Conservation (phyloP, 2,329 filamentous ascomycete species). For the Xylariomycetidae sp. region DNA sequence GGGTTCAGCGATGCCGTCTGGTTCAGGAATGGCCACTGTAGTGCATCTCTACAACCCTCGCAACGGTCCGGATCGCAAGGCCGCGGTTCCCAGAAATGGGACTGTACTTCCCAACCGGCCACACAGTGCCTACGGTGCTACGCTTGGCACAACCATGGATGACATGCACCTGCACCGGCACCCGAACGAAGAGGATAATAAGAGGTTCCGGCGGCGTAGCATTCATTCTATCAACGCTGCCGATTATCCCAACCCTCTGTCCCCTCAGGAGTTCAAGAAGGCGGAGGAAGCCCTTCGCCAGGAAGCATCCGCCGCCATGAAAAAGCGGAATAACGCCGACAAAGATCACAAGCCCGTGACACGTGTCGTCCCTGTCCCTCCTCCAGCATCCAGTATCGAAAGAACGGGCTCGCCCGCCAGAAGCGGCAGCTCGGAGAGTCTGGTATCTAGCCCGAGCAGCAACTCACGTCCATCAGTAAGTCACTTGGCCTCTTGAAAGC, state of each 20-base stretch:
- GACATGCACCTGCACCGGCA: slow-evolving; percentile 60
- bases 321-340: slow-evolving; percentile 25
- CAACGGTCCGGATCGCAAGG: slow-evolving; percentile 29
- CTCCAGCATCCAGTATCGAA: slow-evolving; percentile 20
- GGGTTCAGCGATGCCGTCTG: slow-evolving; percentile 40
- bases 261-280: slow-evolving; percentile 31
- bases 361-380: slow-evolving; percentile 28
- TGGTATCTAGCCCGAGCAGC: slow-evolving; percentile 51
- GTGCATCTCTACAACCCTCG: slow-evolving; percentile 49
- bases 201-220: slow-evolving; percentile 75
- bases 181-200: slow-evolving; percentile 58
- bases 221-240: slow-evolving; percentile 59
- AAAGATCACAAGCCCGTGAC: slow-evolving; percentile 34
- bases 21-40: slow-evolving; percentile 47
- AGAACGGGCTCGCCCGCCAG: slow-evolving; percentile 31
- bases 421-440: slow-evolving; percentile 60
- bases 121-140: slow-evolving; percentile 44
- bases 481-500: slow-evolving; percentile 40
- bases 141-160: slow-evolving; percentile 52
- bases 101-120: slow-evolving; percentile 37
- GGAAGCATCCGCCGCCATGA: slow-evolving; percentile 24
- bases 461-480: slow-evolving; percentile 59
- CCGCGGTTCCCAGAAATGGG: slow-evolving; percentile 25
- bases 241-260: slow-evolving; percentile 33
- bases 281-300: slow-evolving; percentile 28